Evolutionary conservation across 176 grass and related monocot species (phyloP).

Genomic region (Phyllostachys edulis): DNA sequence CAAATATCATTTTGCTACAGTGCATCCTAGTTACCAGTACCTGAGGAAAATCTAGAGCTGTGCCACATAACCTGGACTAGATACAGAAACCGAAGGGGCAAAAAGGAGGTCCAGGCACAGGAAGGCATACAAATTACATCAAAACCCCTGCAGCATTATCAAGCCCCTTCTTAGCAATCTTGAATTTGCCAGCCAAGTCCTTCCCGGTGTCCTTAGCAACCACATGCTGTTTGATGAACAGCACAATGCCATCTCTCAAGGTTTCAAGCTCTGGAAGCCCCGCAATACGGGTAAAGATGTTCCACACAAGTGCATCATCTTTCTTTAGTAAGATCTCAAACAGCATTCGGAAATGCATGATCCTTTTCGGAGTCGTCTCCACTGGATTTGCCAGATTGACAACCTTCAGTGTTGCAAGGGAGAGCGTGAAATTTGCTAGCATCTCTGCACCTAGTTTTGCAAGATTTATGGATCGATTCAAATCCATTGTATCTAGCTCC

Average conservation of each 20-base stretch:
- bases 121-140: slow-evolving; percentile 45
- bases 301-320: slow-evolving; percentile 67
- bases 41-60: background rate
- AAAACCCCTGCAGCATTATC: slow-evolving; percentile 69
- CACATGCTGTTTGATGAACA: slow-evolving; percentile 80
- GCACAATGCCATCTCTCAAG: slow-evolving; percentile 52
- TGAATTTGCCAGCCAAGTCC: slow-evolving; percentile 56
- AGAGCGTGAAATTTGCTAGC: slow-evolving; percentile 69
- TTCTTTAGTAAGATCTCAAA: slow-evolving; percentile 73
- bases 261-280: slow-evolving; percentile 63
- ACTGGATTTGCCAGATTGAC: slow-evolving; percentile 63
- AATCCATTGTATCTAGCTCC: slow-evolving; percentile 76
- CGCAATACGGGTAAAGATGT: slow-evolving; percentile 68
- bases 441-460: slow-evolving; percentile 79
- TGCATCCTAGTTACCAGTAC: too few relatives aligned
- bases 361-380: slow-evolving; percentile 54
- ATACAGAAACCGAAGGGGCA: background rate
- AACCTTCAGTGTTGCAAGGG: slow-evolving; percentile 68
- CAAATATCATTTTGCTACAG: background rate
- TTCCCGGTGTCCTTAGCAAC: slow-evolving; percentile 35
- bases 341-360: slow-evolving; percentile 71
- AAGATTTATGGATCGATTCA: slow-evolving; percentile 71
- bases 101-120: background rate
- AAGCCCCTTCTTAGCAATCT: slow-evolving; percentile 75
- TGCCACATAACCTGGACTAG: background rate